phyloP scores from a whole-genome alignment of 257 asterid genomes.

The Capsicum chinense region DNA sequence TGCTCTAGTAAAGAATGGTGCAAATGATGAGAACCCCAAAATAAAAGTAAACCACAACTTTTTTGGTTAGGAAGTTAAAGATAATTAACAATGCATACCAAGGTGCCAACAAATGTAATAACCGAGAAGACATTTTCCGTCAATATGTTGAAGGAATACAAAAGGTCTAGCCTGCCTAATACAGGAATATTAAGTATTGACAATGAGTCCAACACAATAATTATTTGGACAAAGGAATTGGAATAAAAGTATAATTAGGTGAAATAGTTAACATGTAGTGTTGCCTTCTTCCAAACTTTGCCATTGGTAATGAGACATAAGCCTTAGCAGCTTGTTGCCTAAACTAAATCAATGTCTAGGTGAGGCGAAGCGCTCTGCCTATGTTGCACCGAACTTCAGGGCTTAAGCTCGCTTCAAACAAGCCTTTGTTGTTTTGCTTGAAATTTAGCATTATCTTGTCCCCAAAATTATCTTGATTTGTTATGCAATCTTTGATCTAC shows the following conservation, averaged over 20 bases:
- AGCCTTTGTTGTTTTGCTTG: not conserved
- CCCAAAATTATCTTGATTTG: not conserved
- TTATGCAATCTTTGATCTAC: not conserved
- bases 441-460: not conserved
- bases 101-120: not conserved
- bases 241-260: not conserved
- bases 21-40: not conserved
- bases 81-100: not conserved
- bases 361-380: not conserved
- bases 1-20: not conserved
- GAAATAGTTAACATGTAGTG: not conserved
- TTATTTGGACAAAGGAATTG: constrained; percentile 7
- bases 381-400: constrained; percentile 19
- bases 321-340: constrained; percentile 5
- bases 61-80: not conserved
- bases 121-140: not conserved
- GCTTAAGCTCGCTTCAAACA: not conserved
- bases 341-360: not conserved
- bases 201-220: not conserved
- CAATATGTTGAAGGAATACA: not conserved
- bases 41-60: constrained; percentile 11
- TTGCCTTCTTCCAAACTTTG: constrained; percentile 1
- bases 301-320: not conserved
- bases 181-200: not conserved
- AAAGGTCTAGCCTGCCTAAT: not conserved